phyloP scores from a whole-genome alignment of 768 basidiomycete species.

The Vishniacozyma victoriae region DNA sequence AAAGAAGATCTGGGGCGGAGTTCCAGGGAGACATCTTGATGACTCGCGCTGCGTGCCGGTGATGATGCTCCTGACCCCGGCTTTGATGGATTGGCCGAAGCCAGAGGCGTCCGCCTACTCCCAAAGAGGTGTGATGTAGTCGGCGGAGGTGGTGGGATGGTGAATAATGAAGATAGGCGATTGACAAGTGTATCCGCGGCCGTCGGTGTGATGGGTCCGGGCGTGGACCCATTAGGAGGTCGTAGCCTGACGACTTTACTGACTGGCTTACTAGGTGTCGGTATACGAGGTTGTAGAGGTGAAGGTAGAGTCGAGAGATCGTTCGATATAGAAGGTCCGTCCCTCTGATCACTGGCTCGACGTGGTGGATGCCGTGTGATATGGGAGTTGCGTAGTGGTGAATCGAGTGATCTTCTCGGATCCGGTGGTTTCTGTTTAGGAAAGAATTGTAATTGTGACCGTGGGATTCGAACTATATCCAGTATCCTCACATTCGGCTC shows the following conservation, averaged over 20 bases:
- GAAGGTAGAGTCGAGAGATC: conserved; percentile 16
- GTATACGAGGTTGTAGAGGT: conserved; percentile 2
- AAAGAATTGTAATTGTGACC: conserved; percentile 37
- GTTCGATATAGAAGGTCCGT: conserved; percentile 10
- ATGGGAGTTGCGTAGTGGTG: too few species aligned
- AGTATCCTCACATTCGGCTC: conserved; percentile 14
- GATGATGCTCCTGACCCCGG: too few species aligned
- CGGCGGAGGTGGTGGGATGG: conserved; percentile 28
- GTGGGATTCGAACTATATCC: conserved; percentile 34
- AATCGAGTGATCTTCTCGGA: conserved; percentile 4
- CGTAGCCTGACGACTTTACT: conserved; percentile 11
- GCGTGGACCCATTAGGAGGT: conserved; percentile 3
- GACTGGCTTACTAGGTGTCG: not conserved
- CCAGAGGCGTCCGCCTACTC: too few species aligned
- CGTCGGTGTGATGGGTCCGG: not conserved
- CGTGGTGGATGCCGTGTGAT: too few species aligned
- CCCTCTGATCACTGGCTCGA: not conserved
- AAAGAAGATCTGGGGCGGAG: too few species aligned
- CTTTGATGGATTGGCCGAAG: too few species aligned
- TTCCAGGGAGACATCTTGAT: too few species aligned
- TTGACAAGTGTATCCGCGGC: conserved; percentile 11
- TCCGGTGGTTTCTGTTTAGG: conserved; percentile 18
- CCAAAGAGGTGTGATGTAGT: too few species aligned
- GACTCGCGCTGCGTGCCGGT: too few species aligned
- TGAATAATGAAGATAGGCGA: conserved; percentile 24